These are phyloP conservation scores for Excoecaria cochinchinensis DNA, from an alignment of 345 rosid genomes.

Conservation along the genomic window DNA sequence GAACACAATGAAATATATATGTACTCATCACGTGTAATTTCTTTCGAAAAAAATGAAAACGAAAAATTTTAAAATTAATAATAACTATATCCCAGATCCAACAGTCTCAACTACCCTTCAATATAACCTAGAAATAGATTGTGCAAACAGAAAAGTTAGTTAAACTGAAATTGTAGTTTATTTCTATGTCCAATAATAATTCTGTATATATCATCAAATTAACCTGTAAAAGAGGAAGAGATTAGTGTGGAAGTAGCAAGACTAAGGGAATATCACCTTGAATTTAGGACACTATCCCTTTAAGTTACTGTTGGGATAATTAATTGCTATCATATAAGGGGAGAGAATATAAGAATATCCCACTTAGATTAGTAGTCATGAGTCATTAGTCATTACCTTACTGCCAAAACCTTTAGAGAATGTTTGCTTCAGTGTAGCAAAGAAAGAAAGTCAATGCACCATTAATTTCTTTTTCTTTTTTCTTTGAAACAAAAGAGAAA, in stretches of 20 bases:
- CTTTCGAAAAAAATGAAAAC: not conserved
- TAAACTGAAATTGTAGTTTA: not conserved
- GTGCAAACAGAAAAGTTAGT: not conserved
- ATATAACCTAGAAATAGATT: not conserved
- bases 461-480: not conserved
- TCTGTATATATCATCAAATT: not conserved
- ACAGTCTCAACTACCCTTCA: slow-evolving; percentile 6
- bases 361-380: not conserved
- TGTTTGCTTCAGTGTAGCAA: not conserved
- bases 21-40: not conserved
- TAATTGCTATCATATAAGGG: not conserved
- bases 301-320: not conserved
- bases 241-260: not conserved
- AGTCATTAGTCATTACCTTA: not conserved
- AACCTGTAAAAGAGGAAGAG: not conserved
- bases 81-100: not conserved
- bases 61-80: not conserved
- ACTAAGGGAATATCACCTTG: not conserved
- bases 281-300: not conserved
- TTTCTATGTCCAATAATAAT: no score
- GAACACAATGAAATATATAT: not conserved
- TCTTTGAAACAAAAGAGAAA: not conserved
- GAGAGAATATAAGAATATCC: not conserved
- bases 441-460: slow-evolving; percentile 4
- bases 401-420: slow-evolving; percentile 5